A percentile compares a stretch with the other conserved stretches of the same genome.
These are phyloP conservation scores for Epichloe amarillans DNA, from an alignment of 2,329 filamentous ascomycete species.

Conservation along the genomic window DNA sequence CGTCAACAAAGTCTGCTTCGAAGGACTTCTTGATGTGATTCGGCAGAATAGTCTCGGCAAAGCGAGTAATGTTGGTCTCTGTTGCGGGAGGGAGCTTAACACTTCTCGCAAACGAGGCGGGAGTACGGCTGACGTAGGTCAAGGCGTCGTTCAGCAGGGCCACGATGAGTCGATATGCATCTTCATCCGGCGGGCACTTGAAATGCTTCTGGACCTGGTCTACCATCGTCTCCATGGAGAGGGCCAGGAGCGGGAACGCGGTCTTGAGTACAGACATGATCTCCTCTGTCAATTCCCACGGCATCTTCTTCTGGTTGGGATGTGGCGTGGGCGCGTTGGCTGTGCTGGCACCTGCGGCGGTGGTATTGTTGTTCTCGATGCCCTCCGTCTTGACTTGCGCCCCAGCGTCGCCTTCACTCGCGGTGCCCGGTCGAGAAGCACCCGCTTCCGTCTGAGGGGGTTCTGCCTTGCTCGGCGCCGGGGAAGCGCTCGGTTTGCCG, in stretches of 20 bases:
- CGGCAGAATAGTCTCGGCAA: constrained; percentile 91
- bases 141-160: constrained; percentile 90
- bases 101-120: constrained; percentile 74
- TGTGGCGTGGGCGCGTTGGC: constrained; percentile 14
- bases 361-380: constrained; percentile 19
- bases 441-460: constrained; percentile 22
- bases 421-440: constrained; percentile 36
- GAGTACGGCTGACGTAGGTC: constrained; percentile 81
- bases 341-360: constrained; percentile 10
- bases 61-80: constrained; percentile 91
- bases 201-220: constrained; percentile 98
- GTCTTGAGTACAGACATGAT: constrained; percentile 94
- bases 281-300: constrained; percentile 94
- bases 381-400: constrained; percentile 31
- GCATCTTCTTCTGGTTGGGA: constrained; percentile 53
- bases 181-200: constrained; percentile 96
- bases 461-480: constrained; percentile 41
- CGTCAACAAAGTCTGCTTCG: constrained; percentile 88
- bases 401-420: constrained; percentile 32
- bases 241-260: constrained; percentile 83
- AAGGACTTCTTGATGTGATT: constrained; percentile 92
- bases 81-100: constrained; percentile 82
- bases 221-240: constrained; percentile 99
- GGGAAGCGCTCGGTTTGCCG: constrained; percentile 32
- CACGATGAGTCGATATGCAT: constrained; percentile 95